Evolutionary conservation across 257 asterid species (phyloP), one percentile per base, ranked within the genome.

Genomic region (Solanum pennellii): DNA sequence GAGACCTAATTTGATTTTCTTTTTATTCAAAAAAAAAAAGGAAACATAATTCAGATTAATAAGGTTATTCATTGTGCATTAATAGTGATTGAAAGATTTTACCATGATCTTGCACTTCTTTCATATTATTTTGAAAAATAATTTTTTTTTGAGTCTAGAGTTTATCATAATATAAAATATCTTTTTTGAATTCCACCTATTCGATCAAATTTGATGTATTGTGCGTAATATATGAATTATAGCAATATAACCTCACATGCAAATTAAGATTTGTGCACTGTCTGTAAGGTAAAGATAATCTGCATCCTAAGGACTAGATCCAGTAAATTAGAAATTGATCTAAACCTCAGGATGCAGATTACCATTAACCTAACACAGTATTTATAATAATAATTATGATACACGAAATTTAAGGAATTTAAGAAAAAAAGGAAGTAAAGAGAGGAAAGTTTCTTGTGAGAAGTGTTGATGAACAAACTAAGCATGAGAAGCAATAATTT

Each of bases 291-390:
- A 62, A 74, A 88, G 93, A 88, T 92, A 93, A 94, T 88, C 94
- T 91, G 91, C 93, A 91, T 71, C 92, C 93, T 14, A 90, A 92
- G 94, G 94, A 14, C 89, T 91, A 91, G 91, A 91, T 18, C 15
- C 44, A 45, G 20, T 11, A 44, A 9, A 27, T 11, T 60, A 12
- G 3, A 27, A 25, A 77, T 86, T 75, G 90, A 65, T 92, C 92
- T 87, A 92, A 90, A 93, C 94, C 96, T 94, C 98, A 94, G 96
- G 98, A 93, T 94, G 96, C 98, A 93, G 95, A 93, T 94, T 93
- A 94, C 88, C 96, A 71, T 82, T 66, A 87, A 89, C 92, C 91
- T 87, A 84, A 87, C 91, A 90, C 92, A 89, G 83, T 86, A 85
- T 87, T 68, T 66, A 15, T 69, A 52, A 23, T 66, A 56, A 25